Evolutionary conservation across 129 eudicot genomes (phyloP), one percentile per base, ranked within the genome.

Genomic region (Chrysanthemum lavandulifolium): DNA sequence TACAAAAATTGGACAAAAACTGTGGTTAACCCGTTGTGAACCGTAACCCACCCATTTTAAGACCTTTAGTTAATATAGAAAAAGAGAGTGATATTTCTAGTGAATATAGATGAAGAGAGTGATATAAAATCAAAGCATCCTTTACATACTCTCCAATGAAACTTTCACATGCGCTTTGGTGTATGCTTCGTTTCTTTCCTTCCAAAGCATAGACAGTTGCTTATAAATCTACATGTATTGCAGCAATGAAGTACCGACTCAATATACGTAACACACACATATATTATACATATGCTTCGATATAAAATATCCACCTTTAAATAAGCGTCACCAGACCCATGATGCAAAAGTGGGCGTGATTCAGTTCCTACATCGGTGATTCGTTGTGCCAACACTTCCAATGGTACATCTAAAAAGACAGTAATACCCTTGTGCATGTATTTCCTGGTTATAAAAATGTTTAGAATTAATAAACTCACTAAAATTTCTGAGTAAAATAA

Each of bases 391-490:
- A 95, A 85, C 69, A 96, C 92, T 60, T 90, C 96, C 71, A 95
- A 65, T 19, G 99, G 99, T 55, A 95, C 99, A 74, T 95, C 99
- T 76, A 95, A 66, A 91, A 91, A 90, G 59, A 88, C 84, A 59
- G 87, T 90, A 58, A 90, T 76, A 70, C 99, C 99, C 77, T 82
- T 90, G 43, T 73, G 80, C 97, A 95, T 95, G 76, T 94, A 83
- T 77, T 72, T 90, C 99, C 99, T 95, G 83, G 10, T 13, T 65
- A 25, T 18, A 70, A 29, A 57, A 49, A 59, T 9, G 10, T 80
- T 65, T 11, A 68, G 19, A 31, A 31, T 31, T 58, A 49, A 6
- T 56, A 59, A 29, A 73, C 33, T 62, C 54, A 6, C 55, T 76
- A 67, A n/a, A 4, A 45, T 10, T n/a, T 18, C 25, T 23, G 75